Base-by-base conservation (phyloP, 495 filamentous ascomycete genomes). In the Xylaria grammica region DNA sequence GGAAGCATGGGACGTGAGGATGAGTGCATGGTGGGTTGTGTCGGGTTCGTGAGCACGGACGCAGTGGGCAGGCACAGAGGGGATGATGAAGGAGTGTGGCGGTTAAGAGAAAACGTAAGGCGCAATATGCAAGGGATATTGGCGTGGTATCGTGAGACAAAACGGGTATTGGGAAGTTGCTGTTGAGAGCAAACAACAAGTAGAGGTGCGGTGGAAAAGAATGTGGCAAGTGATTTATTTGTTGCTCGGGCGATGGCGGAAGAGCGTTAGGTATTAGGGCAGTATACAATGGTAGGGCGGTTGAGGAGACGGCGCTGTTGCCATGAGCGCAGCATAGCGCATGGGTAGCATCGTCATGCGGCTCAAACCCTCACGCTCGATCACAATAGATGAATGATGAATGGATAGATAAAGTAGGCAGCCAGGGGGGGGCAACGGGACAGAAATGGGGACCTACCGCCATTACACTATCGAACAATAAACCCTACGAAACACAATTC, bases 381-480 rank as follows among this genome's bases (percentile, higher is more conserved):
- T 6, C 45, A 44, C 17, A 56, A 27, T 20, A 42, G 32, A 42
- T 11, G 26, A 11, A 29, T 10, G 3, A 30, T 4, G 29, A 13
- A 17, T n/a, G 19, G 22, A 4, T 36, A 5, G 34, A 42, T 9
- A 10, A 40, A n/a, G 20, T 3, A n/a, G 51, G 51, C 51, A 27
- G 42, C 4, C 7, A n/a, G 11, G 11, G 42, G 42, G 11, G 13
- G 36, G 29, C 30, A 30, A 24, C 44, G 3, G 44, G 36, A 29
- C 1, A 45, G 51, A 34, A 19, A 57, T n/a, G 15, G 24, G 7
- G 17, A 64, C 62, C 44, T 64, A 64, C 62, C 62, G 62, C 62
- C 62, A 64, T 64, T 58, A 64, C 53, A 64, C 53, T 57, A 42
- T 62, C 50, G 50, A 64, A 17, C 62, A 32, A 58, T 64, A 42